Evolutionary conservation across 2,329 filamentous ascomycete species (phyloP).

Genomic region (Scleromitrula shiraiana): DNA sequence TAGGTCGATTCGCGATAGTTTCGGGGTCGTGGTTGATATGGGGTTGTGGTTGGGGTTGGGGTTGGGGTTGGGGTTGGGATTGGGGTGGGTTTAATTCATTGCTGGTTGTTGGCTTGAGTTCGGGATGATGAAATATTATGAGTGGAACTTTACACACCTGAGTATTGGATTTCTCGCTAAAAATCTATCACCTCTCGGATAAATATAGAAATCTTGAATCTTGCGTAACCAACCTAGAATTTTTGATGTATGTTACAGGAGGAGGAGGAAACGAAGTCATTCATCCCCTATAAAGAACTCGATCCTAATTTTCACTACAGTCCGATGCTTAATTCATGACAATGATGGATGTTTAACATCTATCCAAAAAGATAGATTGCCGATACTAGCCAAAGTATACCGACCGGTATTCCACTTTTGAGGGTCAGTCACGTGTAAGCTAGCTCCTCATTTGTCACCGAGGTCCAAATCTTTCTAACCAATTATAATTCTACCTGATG

Average conservation of each 20-base stretch:
- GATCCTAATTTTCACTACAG: too few relatives aligned
- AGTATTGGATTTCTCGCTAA: slow-evolving; percentile 5
- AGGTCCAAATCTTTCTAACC: neutral
- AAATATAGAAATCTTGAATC: neutral
- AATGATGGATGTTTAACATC: too few relatives aligned
- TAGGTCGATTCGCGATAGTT: slow-evolving; percentile 10
- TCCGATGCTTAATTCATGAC: neutral
- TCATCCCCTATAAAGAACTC: too few relatives aligned
- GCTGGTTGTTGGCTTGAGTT: slow-evolving; percentile 5
- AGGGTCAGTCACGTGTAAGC: neutral
- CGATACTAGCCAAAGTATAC: too few relatives aligned
- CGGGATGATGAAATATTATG: slow-evolving; percentile 11
- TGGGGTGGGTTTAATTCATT: slow-evolving; percentile 1
- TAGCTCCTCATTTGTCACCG: neutral
- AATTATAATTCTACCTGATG: slow-evolving; percentile 2
- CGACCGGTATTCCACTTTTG: neutral
- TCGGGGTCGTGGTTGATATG: slow-evolving; percentile 3
- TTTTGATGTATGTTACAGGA: too few relatives aligned
- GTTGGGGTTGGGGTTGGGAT: neutral
- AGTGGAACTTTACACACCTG: slow-evolving; percentile 9
- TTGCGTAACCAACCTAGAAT: too few relatives aligned
- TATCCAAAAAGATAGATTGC: too few relatives aligned
- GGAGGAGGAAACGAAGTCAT: too few relatives aligned
- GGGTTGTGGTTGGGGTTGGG: slow-evolving; percentile 7
- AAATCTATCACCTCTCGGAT: neutral